Evolutionary conservation across 164 flowering plant genomes (phyloP).

Genomic region (Houttuynia cordata): DNA sequence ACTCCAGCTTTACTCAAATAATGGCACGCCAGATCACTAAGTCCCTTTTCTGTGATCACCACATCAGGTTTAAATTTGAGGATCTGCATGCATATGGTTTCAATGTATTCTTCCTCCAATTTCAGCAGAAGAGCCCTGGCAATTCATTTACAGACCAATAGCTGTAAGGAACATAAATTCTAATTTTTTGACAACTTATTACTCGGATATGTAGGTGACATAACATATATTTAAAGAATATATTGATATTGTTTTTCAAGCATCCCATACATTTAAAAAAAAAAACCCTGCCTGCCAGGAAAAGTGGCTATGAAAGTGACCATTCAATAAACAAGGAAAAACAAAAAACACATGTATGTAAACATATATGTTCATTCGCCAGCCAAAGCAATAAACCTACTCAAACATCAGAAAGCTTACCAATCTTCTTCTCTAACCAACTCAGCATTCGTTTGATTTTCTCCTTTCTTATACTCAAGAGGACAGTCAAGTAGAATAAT

Average conservation of each 20-base stretch:
- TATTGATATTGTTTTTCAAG: too few species aligned
- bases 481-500: conserved; percentile 88
- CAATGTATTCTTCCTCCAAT: conserved; percentile 91
- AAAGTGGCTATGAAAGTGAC: not conserved
- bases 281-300: not conserved
- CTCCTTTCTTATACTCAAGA: conserved; percentile 94
- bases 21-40: conserved; percentile 94
- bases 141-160: conserved; percentile 4
- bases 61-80: conserved; percentile 84
- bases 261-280: too few species aligned
- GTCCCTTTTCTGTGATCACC: conserved; percentile 92
- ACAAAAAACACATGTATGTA: not conserved
- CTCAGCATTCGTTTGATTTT: conserved; percentile 97
- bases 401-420: conserved; percentile 6
- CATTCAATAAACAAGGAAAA: not conserved
- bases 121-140: conserved; percentile 54
- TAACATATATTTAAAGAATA: too few species aligned
- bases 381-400: not conserved
- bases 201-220: too few species aligned
- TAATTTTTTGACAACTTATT: not conserved
- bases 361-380: too few species aligned
- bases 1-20: conserved; percentile 89
- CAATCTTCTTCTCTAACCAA: conserved; percentile 88
- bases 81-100: conserved; percentile 60
- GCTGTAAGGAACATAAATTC: not conserved